These are phyloP conservation scores for Sorghum bicolor DNA, from an alignment of 176 grass and related monocot genomes.

Conservation along the genomic window Sorghum_bicolor_NCBIv3 NC_012871.2:65873001-65873500, in stretches of 20 bases:
- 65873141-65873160: constrained; percentile 24
- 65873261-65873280: not conserved
- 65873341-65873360: constrained; percentile 57
- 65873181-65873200: not conserved
- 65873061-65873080: not conserved
- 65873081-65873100: not conserved
- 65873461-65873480: constrained; percentile 76
- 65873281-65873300: not conserved
- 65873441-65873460: constrained; percentile 84
- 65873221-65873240: not conserved
- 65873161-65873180: constrained; percentile 22
- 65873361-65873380: constrained; percentile 79
- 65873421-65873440: constrained; percentile 91
- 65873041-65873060: not conserved
- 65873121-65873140: constrained; percentile 11
- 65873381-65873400: constrained; percentile 67
- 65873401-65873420: constrained; percentile 79
- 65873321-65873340: constrained; percentile 80
- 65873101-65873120: not conserved
- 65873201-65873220: not conserved
- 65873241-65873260: not conserved
- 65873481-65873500: constrained; percentile 75
- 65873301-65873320: not conserved
- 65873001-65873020: not conserved
- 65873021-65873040: not conserved